phyloP scores from a whole-genome alignment of 352 stramenopile genomes.

The Phytophthora hybrid region DNA sequence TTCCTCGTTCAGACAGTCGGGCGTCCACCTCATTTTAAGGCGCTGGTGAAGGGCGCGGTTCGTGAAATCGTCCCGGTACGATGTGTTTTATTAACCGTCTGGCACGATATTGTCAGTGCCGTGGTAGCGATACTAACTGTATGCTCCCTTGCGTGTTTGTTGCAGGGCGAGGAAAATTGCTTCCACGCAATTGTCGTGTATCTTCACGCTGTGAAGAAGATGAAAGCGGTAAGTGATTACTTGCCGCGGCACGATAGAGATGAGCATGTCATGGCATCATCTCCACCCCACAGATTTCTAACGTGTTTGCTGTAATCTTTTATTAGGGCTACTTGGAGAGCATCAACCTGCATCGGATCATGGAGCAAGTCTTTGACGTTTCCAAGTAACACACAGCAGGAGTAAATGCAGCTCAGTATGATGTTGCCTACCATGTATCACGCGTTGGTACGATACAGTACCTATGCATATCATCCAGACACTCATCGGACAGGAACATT shows the following conservation, averaged over 20 bases:
- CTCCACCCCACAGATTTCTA: too few relatives aligned
- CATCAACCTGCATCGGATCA: conserved; percentile 89
- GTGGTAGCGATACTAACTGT: conserved; percentile 1
- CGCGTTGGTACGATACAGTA: conserved; percentile 13
- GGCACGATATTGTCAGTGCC: neutral
- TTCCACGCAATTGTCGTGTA: conserved; percentile 89
- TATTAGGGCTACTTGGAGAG: conserved; percentile 82
- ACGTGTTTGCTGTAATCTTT: too few relatives aligned
- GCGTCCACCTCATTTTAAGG: conserved; percentile 87
- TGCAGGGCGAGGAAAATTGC: conserved; percentile 82
- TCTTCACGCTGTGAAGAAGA: conserved; percentile 85
- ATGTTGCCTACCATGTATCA: conserved; percentile 5
- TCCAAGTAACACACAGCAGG: conserved; percentile 61
- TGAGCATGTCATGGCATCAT: neutral
- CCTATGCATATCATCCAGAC: neutral
- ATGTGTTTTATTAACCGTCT: neutral
- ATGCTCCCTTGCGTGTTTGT: conserved; percentile 11
- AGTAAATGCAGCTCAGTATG: conserved; percentile 26
- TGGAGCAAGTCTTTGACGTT: conserved; percentile 88
- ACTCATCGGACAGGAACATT: conserved; percentile 27
- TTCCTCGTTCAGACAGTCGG: conserved; percentile 82
- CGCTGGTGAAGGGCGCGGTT: conserved; percentile 76
- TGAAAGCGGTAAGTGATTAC: conserved; percentile 71
- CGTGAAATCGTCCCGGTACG: conserved; percentile 85
- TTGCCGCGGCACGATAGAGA: neutral